Conservation (phyloP, 257 asterid genomes). For the Penstemon barbatus region DNA sequence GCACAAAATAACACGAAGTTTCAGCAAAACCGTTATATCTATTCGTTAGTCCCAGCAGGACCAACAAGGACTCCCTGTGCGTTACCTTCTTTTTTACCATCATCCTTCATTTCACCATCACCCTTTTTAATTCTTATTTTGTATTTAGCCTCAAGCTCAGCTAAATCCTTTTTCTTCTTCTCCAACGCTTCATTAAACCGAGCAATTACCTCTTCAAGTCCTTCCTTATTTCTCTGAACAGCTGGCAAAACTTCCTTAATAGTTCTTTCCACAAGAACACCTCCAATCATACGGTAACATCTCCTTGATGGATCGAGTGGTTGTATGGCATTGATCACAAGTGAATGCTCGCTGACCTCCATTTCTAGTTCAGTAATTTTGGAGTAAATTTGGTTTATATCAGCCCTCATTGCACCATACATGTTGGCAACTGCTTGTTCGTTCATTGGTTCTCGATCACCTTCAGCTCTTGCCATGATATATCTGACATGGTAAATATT, state of each 20-base stretch:
- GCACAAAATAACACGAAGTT: too few species aligned
- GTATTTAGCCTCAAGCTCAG: conserved; percentile 87
- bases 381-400: conserved; percentile 83
- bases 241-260: conserved; percentile 89
- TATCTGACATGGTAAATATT: conserved; percentile 23
- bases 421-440: conserved; percentile 93
- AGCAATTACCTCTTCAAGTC: conserved; percentile 87
- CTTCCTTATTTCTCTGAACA: conserved; percentile 83
- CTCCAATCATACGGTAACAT: conserved; percentile 97
- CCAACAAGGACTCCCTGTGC: conserved; percentile 99
- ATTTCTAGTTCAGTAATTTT: conserved; percentile 88
- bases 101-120: conserved; percentile 76
- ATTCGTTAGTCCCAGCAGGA: conserved; percentile 61
- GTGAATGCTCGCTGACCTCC: conserved; percentile 92
- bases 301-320: conserved; percentile 91
- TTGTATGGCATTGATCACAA: conserved; percentile 84
- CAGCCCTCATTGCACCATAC: conserved; percentile 73
- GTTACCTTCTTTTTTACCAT: conserved; percentile 80
- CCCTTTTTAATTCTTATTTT: conserved; percentile 75
- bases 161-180: conserved; percentile 79
- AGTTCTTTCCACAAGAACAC: conserved; percentile 93
- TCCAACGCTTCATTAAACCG: conserved; percentile 82
- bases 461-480: conserved; percentile 64
- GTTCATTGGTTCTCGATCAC: conserved; percentile 62
- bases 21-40: neutral